These are phyloP conservation scores for Tricladium varicosporioides DNA, from an alignment of 2,329 filamentous ascomycete genomes.

Conservation along the genomic window DNA sequence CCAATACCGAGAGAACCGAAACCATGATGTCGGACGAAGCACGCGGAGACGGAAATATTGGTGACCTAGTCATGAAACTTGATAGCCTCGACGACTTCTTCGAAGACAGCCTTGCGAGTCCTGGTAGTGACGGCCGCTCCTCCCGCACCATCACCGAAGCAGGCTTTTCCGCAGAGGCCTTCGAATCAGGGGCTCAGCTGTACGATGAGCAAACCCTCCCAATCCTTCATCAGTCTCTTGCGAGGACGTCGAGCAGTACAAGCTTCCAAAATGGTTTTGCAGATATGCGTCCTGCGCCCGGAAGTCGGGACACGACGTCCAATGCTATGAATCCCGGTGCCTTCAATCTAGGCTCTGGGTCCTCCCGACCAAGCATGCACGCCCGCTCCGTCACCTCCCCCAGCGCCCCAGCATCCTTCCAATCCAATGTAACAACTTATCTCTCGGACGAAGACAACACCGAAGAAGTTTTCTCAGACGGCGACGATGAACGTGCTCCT, in stretches of 20 bases:
- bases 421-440: constrained; percentile 57
- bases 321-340: constrained; percentile 64
- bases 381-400: constrained; percentile 84
- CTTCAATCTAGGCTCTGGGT: constrained; percentile 45
- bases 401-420: constrained; percentile 54
- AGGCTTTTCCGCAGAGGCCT: constrained; percentile 61
- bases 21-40: constrained; percentile 84
- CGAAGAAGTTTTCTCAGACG: constrained; percentile 77
- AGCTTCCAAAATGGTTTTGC: constrained; percentile 88
- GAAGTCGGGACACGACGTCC: constrained; percentile 56
- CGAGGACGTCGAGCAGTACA: constrained; percentile 64
- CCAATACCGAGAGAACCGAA: constrained; percentile 63
- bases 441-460: constrained; percentile 74
- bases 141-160: constrained; percentile 63
- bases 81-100: constrained; percentile 83
- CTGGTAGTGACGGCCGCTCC: constrained; percentile 58
- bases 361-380: constrained; percentile 67
- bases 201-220: constrained; percentile 94
- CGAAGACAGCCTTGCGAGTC: constrained; percentile 59
- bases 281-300: constrained; percentile 61
- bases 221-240: constrained; percentile 79
- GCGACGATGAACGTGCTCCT: constrained; percentile 52
- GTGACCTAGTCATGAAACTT: constrained; percentile 77
- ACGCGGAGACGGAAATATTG: constrained; percentile 69
- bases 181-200: constrained; percentile 74